Percentiles rank a stretch among this genome's conserved stretches.
Conservation (phyloP, 73 alveolate species). For the Tetrahymena elliotti region DNA sequence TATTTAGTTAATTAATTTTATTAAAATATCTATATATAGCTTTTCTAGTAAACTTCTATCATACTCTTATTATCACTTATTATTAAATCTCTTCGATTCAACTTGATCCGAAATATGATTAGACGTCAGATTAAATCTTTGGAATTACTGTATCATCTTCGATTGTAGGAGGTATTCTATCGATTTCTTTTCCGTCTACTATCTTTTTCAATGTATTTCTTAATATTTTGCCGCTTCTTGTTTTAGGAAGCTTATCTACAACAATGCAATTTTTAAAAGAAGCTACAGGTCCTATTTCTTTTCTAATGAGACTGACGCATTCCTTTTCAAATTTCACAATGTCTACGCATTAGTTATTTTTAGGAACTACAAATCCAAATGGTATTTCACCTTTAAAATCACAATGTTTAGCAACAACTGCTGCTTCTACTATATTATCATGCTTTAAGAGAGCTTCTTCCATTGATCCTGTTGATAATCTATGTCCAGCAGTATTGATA, state of each 20-base stretch:
- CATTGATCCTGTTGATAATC: constrained; percentile 75
- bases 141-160: constrained; percentile 33
- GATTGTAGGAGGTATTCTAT: constrained; percentile 35
- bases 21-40: background rate
- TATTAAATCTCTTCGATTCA: too few species aligned
- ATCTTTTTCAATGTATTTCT: constrained; percentile 67
- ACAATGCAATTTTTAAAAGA: constrained; percentile 57
- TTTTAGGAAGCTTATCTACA: constrained; percentile 92
- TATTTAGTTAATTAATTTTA: background rate
- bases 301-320: constrained; percentile 48
- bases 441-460: constrained; percentile 78
- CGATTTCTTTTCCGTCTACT: constrained; percentile 38
- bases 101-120: background rate
- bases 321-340: constrained; percentile 46
- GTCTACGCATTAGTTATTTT: constrained; percentile 46
- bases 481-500: constrained; percentile 86
- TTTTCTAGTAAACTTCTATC: background rate
- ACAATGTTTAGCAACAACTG: constrained; percentile 91
- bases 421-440: constrained; percentile 86
- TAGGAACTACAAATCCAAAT: constrained; percentile 81
- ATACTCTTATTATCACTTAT: background rate
- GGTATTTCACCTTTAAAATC: constrained; percentile 94
- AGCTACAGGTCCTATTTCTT: constrained; percentile 89
- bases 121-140: background rate
- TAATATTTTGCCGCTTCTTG: constrained; percentile 94